phyloP scores from a whole-genome alignment of 1,284 basidiomycete species.

The Puccinia brachypodii region DNA sequence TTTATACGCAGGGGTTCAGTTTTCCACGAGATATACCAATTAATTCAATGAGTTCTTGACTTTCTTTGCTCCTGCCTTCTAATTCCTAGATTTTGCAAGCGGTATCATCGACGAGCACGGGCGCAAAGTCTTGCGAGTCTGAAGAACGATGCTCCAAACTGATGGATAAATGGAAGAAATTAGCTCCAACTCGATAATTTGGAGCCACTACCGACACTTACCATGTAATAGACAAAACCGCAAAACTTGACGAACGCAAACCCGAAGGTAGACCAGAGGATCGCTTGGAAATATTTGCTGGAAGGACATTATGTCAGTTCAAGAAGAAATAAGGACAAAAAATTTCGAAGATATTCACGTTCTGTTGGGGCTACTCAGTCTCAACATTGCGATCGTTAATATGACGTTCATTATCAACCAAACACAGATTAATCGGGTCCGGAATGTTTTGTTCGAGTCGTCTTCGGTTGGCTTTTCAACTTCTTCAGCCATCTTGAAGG shows the following conservation, averaged over 20 bases:
- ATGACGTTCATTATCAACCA: conserved; percentile 78
- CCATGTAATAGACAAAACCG: conserved; percentile 48
- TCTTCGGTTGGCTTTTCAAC: conserved; percentile 60
- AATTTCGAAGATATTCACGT: conserved; percentile 29
- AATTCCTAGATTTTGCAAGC: background rate
- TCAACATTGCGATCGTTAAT: conserved; percentile 43
- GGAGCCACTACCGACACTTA: background rate
- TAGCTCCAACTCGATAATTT: background rate
- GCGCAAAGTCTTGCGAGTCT: conserved; percentile 39
- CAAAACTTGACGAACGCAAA: conserved; percentile 44
- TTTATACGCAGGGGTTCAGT: background rate
- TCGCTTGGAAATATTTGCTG: conserved; percentile 46
- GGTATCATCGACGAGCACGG: conserved; percentile 33
- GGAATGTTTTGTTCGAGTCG: conserved; percentile 89
- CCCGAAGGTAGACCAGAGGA: conserved; percentile 45
- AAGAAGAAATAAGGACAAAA: background rate
- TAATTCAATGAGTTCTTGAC: background rate
- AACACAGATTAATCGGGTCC: conserved; percentile 62
- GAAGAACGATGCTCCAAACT: conserved; percentile 48
- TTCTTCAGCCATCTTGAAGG: conserved; percentile 69
- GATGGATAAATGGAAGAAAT: background rate
- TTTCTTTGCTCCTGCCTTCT: background rate
- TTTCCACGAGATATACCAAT: background rate
- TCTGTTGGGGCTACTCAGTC: conserved; percentile 36
- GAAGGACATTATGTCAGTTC: background rate